Conservation (phyloP, 352 stramenopile genomes). For the Saprolegnia parasitica region DNA sequence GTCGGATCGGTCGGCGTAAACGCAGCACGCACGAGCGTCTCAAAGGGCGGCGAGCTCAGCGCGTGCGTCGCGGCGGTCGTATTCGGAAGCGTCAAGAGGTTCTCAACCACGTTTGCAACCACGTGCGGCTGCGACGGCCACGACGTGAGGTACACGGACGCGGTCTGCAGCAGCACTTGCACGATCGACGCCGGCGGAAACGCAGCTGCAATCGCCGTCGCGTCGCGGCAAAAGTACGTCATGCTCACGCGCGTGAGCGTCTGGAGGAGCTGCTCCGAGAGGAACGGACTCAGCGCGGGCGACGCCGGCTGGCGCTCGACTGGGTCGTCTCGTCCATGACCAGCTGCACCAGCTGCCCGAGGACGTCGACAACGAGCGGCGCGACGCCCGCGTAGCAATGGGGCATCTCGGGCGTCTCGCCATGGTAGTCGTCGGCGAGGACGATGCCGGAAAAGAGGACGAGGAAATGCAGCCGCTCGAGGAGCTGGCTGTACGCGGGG, state of each 20-base stretch:
- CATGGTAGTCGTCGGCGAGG: constrained; percentile 71
- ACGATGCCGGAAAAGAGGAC: constrained; percentile 72
- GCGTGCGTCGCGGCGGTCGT: constrained; percentile 56
- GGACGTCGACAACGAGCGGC: constrained; percentile 45
- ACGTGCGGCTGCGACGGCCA: constrained; percentile 79
- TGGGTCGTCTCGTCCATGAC: constrained; percentile 41
- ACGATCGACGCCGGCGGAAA: constrained; percentile 66
- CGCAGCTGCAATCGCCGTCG: constrained; percentile 50
- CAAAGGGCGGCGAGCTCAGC: constrained; percentile 54
- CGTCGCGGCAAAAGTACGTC: constrained; percentile 53
- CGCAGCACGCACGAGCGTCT: constrained; percentile 61
- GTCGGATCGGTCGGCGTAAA: not conserved
- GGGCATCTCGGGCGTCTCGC: constrained; percentile 68
- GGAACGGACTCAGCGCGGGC: constrained; percentile 62
- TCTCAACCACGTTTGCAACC: constrained; percentile 78
- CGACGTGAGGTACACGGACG: constrained; percentile 65
- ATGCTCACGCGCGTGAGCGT: constrained; percentile 69
- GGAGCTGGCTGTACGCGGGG: constrained; percentile 37
- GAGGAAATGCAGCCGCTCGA: constrained; percentile 77
- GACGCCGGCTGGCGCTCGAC: constrained; percentile 55
- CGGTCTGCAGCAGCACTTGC: constrained; percentile 64
- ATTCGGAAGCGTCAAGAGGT: constrained; percentile 62
- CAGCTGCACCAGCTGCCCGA: constrained; percentile 40
- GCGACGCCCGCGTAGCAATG: not conserved
- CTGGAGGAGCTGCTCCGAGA: constrained; percentile 67